Evolutionary conservation across 2,329 filamentous ascomycete species (phyloP).

Genomic region (Arthrobotrys megalospora): DNA sequence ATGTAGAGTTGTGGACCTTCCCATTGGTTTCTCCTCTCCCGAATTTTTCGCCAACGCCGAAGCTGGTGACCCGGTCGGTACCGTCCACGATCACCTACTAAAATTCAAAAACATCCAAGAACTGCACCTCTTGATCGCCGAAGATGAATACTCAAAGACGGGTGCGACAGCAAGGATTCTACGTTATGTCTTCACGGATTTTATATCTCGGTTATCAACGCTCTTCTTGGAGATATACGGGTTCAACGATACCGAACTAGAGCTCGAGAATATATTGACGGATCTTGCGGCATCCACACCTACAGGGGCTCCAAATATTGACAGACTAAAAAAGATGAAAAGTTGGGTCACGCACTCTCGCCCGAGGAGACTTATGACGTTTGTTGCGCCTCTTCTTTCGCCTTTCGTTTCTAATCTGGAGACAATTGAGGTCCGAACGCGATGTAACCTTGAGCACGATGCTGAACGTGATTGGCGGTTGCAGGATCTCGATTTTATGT

Average conservation of each 20-base stretch:
- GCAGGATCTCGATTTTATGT: background rate
- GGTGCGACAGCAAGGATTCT: conserved; percentile 15
- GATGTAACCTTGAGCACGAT: conserved; percentile 14
- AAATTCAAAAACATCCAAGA: conserved; percentile 40
- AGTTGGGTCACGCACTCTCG: conserved; percentile 22
- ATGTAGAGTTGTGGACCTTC: conserved; percentile 18
- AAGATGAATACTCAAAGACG: background rate
- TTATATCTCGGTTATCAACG: conserved; percentile 20
- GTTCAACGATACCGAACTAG: background rate
- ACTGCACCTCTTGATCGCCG: conserved; percentile 25
- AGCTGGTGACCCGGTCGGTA: background rate
- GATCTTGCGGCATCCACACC: background rate
- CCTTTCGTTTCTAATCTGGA: conserved; percentile 6
- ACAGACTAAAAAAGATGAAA: conserved; percentile 29
- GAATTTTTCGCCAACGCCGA: conserved; percentile 29
- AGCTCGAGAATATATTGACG: background rate
- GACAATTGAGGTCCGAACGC: conserved; percentile 18
- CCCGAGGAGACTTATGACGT: conserved; percentile 17
- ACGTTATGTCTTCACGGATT: conserved; percentile 11
- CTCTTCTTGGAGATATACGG: conserved; percentile 44
- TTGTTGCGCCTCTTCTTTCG: conserved; percentile 3
- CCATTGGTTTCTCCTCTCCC: conserved; percentile 20
- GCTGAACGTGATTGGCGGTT: background rate
- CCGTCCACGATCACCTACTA: conserved; percentile 1
- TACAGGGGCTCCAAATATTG: background rate